Percentiles rank a stretch among this genome's conserved stretches.
phyloP scores from a whole-genome alignment of 306 rosid genomes.

The Medicago lupulina region DNA sequence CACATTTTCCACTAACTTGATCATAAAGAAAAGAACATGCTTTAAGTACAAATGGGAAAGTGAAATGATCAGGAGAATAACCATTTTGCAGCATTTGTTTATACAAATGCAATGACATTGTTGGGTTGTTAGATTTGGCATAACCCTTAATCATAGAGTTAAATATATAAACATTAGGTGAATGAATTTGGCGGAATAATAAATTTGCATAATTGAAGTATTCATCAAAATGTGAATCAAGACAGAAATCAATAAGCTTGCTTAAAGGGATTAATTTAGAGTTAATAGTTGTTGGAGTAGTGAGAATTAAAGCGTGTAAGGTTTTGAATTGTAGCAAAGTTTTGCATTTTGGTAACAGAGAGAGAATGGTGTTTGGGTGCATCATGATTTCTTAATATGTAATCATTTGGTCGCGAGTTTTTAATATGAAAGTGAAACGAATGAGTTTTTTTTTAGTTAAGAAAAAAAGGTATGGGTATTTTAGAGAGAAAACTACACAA shows the following conservation, averaged over 20 bases:
- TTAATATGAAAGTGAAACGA: too few relatives aligned
- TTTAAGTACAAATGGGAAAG: slow-evolving; percentile 79
- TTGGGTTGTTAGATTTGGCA: slow-evolving; percentile 56
- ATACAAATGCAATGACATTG: slow-evolving; percentile 54
- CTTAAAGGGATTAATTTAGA: slow-evolving; percentile 61
- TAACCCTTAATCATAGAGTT: slow-evolving; percentile 76
- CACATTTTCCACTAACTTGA: slow-evolving; percentile 53
- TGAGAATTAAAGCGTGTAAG: slow-evolving; percentile 60
- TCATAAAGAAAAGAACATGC: slow-evolving; percentile 50
- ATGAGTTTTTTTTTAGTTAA: too few relatives aligned
- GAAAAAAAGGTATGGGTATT: too few relatives aligned
- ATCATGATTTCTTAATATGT: slow-evolving; percentile 39
- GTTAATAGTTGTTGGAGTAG: slow-evolving; percentile 50
- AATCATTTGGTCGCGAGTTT: too few relatives aligned
- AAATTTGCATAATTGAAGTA: slow-evolving; percentile 55
- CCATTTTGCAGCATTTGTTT: slow-evolving; percentile 64
- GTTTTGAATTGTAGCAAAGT: slow-evolving; percentile 60
- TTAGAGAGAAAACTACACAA: too few relatives aligned
- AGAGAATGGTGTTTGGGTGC: slow-evolving; percentile 51
- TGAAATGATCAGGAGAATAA: slow-evolving; percentile 67
- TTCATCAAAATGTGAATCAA: slow-evolving; percentile 58
- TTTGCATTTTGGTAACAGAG: slow-evolving; percentile 58
- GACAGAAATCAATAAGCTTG: slow-evolving; percentile 69
- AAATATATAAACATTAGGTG: slow-evolving; percentile 71
- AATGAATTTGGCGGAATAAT: slow-evolving; percentile 55